These are phyloP conservation scores for Trypethelium eluteriae DNA, from an alignment of 495 filamentous ascomycete species.

Conservation along the genomic window DNA sequence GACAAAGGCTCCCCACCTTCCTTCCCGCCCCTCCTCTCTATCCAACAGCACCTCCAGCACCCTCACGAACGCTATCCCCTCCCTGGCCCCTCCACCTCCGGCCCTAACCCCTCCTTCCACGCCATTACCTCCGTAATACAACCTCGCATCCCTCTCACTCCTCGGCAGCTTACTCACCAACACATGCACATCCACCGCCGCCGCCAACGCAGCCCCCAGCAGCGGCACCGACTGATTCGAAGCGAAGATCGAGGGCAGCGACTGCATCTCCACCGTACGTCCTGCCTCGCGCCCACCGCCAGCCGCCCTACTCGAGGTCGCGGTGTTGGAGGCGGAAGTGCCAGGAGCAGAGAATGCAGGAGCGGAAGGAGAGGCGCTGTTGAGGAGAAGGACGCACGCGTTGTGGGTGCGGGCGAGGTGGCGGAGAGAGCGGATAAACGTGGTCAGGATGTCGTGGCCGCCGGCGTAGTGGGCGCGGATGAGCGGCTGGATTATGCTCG, in stretches of 20 bases:
- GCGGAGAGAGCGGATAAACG: conserved; percentile 28
- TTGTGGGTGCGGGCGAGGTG: conserved; percentile 23
- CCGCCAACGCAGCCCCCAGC: conserved; percentile 18
- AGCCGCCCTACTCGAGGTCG: neutral
- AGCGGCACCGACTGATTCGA: conserved; percentile 21
- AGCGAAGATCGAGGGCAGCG: conserved; percentile 25
- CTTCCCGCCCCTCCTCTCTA: neutral
- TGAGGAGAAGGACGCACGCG: conserved; percentile 29
- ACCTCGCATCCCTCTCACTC: conserved; percentile 6
- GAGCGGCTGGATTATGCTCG: conserved; percentile 39
- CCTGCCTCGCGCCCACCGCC: too few species aligned
- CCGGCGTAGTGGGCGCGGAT: conserved; percentile 18
- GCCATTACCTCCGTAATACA: conserved; percentile 25
- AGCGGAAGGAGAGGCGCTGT: conserved; percentile 15
- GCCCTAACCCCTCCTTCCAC: conserved; percentile 25
- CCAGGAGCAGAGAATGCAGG: neutral
- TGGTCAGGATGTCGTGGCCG: conserved; percentile 25
- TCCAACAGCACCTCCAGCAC: neutral
- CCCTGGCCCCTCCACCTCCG: conserved; percentile 4
- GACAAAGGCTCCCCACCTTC: neutral
- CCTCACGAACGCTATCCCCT: neutral
- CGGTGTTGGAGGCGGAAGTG: neutral
- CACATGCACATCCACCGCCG: conserved; percentile 25
- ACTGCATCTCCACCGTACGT: neutral
- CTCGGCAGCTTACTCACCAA: conserved; percentile 16